These are phyloP conservation scores for Colletotrichum sp. DNA, from an alignment of 2,329 filamentous ascomycete genomes.

Conservation along the genomic window DNA sequence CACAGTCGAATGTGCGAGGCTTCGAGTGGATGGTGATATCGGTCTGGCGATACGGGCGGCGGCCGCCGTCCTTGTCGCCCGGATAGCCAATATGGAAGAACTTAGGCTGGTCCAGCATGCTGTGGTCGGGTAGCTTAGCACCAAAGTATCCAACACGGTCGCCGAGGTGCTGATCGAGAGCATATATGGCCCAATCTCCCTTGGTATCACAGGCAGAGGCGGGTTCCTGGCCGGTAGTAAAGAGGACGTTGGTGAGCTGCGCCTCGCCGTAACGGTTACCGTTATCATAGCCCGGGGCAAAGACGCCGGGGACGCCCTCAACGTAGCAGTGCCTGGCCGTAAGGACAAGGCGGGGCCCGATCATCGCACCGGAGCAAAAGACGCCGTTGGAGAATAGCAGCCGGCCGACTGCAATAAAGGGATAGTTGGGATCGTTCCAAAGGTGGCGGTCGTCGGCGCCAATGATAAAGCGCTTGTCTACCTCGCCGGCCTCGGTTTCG, in stretches of 20 bases:
- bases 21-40: neutral
- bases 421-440: conserved; percentile 22
- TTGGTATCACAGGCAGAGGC: conserved; percentile 21
- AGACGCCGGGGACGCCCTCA: conserved; percentile 20
- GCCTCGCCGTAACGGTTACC: conserved; percentile 12
- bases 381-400: conserved; percentile 23
- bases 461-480: conserved; percentile 24
- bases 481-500: neutral
- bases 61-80: conserved; percentile 19
- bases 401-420: conserved; percentile 21
- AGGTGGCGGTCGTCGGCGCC: conserved; percentile 26
- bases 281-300: conserved; percentile 27
- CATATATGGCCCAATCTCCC: conserved; percentile 29
- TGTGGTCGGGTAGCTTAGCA: conserved; percentile 16
- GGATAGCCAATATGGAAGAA: conserved; percentile 25
- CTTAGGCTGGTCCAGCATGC: conserved; percentile 5
- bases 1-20: conserved; percentile 7
- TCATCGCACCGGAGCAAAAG: conserved; percentile 28
- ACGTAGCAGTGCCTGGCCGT: conserved; percentile 29
- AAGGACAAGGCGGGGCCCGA: conserved; percentile 30
- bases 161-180: conserved; percentile 27
- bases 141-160: conserved; percentile 26
- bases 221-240: neutral
- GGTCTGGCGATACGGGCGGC: conserved; percentile 14
- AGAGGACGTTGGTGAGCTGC: neutral